Conservation (phyloP, 2,329 filamentous ascomycete genomes). For the Dichotomopilus funicola region DNA sequence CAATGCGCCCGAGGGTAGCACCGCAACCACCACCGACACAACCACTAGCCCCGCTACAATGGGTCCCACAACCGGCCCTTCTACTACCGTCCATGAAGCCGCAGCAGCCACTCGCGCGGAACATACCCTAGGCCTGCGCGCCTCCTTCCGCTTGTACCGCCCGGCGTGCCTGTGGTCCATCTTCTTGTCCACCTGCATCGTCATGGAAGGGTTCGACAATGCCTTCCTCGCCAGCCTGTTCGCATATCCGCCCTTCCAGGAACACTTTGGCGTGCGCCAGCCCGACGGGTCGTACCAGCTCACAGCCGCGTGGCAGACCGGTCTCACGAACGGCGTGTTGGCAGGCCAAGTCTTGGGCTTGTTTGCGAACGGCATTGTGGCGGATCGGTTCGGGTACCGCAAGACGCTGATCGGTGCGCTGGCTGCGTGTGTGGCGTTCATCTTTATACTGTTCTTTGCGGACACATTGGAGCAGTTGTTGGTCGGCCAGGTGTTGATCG, state of each 20-base stretch:
- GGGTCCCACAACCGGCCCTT: too few species aligned
- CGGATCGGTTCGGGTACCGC: constrained; percentile 10
- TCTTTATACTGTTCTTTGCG: constrained; percentile 10
- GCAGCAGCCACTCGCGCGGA: constrained; percentile 36
- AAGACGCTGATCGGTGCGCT: constrained; percentile 7
- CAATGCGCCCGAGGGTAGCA: background rate
- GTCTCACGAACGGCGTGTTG: constrained; percentile 46
- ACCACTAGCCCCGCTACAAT: too few species aligned
- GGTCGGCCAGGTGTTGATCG: constrained; percentile 20
- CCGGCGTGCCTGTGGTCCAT: constrained; percentile 44
- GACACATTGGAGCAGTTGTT: constrained; percentile 7
- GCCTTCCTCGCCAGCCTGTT: constrained; percentile 44
- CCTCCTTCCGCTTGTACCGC: constrained; percentile 37
- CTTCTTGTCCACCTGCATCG: constrained; percentile 39
- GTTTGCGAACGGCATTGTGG: constrained; percentile 9
- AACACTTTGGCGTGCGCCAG: constrained; percentile 38
- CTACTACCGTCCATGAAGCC: constrained; percentile 29
- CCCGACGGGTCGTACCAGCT: constrained; percentile 35
- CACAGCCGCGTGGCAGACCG: constrained; percentile 51
- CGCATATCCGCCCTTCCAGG: constrained; percentile 38
- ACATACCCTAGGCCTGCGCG: constrained; percentile 35
- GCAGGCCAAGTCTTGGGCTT: constrained; percentile 51
- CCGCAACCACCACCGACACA: too few species aligned
- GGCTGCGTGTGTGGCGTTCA: constrained; percentile 2
- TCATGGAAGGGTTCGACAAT: constrained; percentile 48